Evolutionary conservation across 2,329 filamentous ascomycete species (phyloP).

Genomic region (Aspergillus sp.): DNA sequence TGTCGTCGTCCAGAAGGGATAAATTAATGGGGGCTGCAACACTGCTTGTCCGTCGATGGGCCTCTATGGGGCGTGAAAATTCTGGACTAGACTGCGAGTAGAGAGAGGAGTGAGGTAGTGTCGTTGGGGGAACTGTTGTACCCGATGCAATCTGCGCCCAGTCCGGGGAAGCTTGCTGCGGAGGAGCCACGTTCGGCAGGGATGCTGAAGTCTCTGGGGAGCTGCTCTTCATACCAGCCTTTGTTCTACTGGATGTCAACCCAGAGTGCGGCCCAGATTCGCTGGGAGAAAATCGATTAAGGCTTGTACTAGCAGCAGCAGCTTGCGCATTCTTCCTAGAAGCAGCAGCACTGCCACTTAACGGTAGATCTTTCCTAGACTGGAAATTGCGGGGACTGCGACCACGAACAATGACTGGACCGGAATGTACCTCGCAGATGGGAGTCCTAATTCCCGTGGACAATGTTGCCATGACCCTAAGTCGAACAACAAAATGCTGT

Average conservation of each 20-base stretch:
- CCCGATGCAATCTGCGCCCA: slow-evolving; percentile 37
- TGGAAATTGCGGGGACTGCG: slow-evolving; percentile 94
- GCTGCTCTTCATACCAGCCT: slow-evolving; percentile 32
- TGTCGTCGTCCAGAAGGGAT: slow-evolving; percentile 58
- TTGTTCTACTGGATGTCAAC: slow-evolving; percentile 29
- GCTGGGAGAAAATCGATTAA: slow-evolving; percentile 33
- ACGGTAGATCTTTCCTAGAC: slow-evolving; percentile 85
- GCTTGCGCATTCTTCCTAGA: slow-evolving; percentile 67
- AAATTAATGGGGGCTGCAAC: slow-evolving; percentile 53
- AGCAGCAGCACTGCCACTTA: slow-evolving; percentile 75
- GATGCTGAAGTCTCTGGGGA: slow-evolving; percentile 36
- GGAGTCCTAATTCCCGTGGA: slow-evolving; percentile 79
- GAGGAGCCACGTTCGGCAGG: slow-evolving; percentile 25
- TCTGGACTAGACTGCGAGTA: slow-evolving; percentile 57
- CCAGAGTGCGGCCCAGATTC: slow-evolving; percentile 29
- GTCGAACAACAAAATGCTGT: slow-evolving; percentile 87
- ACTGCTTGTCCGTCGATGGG: slow-evolving; percentile 35
- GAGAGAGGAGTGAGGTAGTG: slow-evolving; percentile 32
- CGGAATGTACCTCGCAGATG: slow-evolving; percentile 80
- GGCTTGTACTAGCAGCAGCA: slow-evolving; percentile 27
- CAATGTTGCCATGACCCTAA: slow-evolving; percentile 82
- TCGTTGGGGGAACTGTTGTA: slow-evolving; percentile 16
- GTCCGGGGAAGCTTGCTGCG: slow-evolving; percentile 30
- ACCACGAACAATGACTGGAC: slow-evolving; percentile 89
- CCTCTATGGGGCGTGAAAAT: slow-evolving; percentile 42